Conservation (phyloP, 257 asterid genomes). For the Solanum rostratum region DNA sequence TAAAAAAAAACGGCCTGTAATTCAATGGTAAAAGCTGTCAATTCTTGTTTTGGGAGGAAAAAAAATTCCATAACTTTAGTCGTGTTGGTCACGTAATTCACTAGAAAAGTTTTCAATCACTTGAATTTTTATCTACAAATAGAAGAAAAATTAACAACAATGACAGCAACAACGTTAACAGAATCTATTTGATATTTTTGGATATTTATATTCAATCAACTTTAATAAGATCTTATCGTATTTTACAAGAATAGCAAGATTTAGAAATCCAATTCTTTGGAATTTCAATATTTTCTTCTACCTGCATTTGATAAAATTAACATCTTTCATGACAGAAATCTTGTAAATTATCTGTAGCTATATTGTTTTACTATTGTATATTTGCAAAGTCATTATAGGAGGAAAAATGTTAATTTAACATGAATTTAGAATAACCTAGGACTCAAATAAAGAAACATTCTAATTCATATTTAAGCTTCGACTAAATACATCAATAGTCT, state of each 20-base stretch:
- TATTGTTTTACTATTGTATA: background rate
- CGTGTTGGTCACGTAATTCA: background rate
- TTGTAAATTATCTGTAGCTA: background rate
- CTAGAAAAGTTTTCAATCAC: background rate
- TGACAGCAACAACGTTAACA: background rate
- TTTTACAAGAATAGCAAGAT: background rate
- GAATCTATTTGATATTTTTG: background rate
- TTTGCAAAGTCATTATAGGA: background rate
- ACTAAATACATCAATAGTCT: background rate
- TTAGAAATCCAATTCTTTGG: background rate
- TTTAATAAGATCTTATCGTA: background rate
- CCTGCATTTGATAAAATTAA: background rate
- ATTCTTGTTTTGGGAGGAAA: background rate
- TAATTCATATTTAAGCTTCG: background rate
- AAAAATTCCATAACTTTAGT: background rate
- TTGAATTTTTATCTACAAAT: background rate
- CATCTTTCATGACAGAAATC: background rate
- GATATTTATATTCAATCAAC: background rate
- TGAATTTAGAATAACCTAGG: background rate
- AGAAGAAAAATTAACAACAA: background rate
- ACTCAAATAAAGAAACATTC: background rate
- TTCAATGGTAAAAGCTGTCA: background rate
- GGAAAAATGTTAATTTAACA: background rate
- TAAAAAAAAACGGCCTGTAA: background rate
- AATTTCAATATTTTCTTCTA: background rate